A percentile compares a stretch with the other conserved stretches of the same genome.
These are phyloP conservation scores for Aurantiochytrium sp. DNA, from an alignment of 108 stramenopile genomes.

Conservation along the genomic window DNA sequence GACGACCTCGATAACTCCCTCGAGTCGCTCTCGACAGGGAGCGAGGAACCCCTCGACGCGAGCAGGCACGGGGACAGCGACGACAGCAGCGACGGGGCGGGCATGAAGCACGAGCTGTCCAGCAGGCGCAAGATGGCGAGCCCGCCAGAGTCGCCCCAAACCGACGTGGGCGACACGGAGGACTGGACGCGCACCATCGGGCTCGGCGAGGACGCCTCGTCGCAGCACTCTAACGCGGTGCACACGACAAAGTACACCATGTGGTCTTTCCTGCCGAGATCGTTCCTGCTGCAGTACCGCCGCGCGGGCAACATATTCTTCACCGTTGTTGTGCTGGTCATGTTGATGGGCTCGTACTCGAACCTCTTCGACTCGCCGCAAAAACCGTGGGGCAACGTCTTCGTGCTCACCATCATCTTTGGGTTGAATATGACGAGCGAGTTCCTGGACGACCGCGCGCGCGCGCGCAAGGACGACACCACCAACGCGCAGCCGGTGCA, in stretches of 20 bases:
- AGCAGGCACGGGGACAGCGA: too few species aligned
- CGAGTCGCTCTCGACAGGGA: too few species aligned
- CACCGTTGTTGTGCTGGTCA: conserved; percentile 79
- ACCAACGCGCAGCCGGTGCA: conserved; percentile 57
- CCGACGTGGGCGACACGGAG: not conserved
- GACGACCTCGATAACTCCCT: too few species aligned
- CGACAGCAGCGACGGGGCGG: too few species aligned
- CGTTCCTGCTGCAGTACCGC: not conserved
- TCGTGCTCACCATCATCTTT: conserved; percentile 77
- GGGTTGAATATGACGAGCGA: conserved; percentile 81
- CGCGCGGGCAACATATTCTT: conserved; percentile 88
- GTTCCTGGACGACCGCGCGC: conserved; percentile 77
- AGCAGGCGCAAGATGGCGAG: not conserved
- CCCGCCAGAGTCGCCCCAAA: not conserved
- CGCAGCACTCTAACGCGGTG: not conserved
- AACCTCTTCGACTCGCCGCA: conserved; percentile 72
- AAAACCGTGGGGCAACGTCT: conserved; percentile 83
- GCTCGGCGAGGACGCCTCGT: not conserved
- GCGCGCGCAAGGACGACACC: conserved; percentile 73
- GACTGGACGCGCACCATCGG: not conserved
- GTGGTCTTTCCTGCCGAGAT: not conserved
- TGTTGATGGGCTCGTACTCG: conserved; percentile 82
- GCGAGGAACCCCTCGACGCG: too few species aligned
- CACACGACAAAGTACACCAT: conserved; percentile 11
- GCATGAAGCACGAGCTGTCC: not conserved